Percentiles rank a stretch among this genome's conserved stretches.
phyloP scores from a whole-genome alignment of 2,329 filamentous ascomycete species.

The Teratosphaeriaceae sp. region DNA sequence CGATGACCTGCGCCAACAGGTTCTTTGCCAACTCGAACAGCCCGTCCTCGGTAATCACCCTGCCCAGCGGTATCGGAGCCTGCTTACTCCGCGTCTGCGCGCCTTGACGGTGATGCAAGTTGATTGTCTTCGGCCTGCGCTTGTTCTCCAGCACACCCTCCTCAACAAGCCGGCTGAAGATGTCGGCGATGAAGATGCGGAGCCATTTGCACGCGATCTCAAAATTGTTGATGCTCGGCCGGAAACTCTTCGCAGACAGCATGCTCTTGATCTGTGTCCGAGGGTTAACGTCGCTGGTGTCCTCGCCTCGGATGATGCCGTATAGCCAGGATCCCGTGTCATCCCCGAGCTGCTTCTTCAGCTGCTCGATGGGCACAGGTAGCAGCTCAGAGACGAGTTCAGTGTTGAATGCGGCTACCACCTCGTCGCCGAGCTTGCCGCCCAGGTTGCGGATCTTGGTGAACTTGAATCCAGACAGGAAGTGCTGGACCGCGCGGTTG shows the following conservation, averaged over 20 bases:
- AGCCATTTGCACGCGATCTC: conserved; percentile 83
- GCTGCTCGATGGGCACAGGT: conserved; percentile 62
- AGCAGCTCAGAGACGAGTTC: conserved; percentile 73
- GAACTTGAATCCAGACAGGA: conserved; percentile 80
- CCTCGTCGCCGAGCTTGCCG: conserved; percentile 85
- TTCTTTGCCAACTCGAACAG: conserved; percentile 71
- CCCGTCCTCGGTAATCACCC: conserved; percentile 61
- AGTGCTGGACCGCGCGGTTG: conserved; percentile 71
- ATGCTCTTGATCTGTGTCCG: conserved; percentile 94
- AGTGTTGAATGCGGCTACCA: conserved; percentile 73
- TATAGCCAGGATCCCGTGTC: conserved; percentile 84
- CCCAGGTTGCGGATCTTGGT: conserved; percentile 94
- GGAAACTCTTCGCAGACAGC: conserved; percentile 93
- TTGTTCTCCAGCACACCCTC: conserved; percentile 85
- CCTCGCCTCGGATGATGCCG: conserved; percentile 75
- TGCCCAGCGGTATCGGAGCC: conserved; percentile 69
- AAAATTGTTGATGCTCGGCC: conserved; percentile 68
- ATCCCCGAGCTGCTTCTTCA: conserved; percentile 72
- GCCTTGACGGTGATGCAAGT: conserved; percentile 71
- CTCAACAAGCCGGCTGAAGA: conserved; percentile 81
- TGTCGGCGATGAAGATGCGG: conserved; percentile 84
- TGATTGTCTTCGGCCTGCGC: conserved; percentile 77
- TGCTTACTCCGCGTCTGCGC: conserved; percentile 69
- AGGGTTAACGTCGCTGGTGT: conserved; percentile 80
- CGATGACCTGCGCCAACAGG: conserved; percentile 68